Percentiles rank a stretch among this genome's conserved stretches.
phyloP scores from a whole-genome alignment of 2,329 filamentous ascomycete species.

The Phyllosticta citribraziliensis region DNA sequence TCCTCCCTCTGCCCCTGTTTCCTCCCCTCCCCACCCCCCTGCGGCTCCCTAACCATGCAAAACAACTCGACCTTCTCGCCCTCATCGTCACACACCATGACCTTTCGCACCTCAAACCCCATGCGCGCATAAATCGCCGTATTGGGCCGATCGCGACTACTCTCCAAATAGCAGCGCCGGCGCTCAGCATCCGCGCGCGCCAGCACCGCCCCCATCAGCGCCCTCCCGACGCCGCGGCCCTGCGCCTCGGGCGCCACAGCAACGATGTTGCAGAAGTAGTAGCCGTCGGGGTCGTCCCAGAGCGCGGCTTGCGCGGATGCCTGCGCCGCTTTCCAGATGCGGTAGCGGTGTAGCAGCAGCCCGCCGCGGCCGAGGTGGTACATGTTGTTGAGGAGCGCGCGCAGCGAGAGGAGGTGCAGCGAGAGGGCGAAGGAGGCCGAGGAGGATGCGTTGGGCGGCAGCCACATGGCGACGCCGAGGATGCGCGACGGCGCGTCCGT shows the following conservation, averaged over 20 bases:
- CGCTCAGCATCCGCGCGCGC: slow-evolving; percentile 54
- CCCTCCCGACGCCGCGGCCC: slow-evolving; percentile 55
- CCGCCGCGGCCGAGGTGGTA: slow-evolving; percentile 56
- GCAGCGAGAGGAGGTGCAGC: slow-evolving; percentile 55
- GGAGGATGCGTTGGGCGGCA: slow-evolving; percentile 44
- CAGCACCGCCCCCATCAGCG: slow-evolving; percentile 55
- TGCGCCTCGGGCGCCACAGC: slow-evolving; percentile 57
- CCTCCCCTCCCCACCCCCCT: neutral
- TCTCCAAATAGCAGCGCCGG: slow-evolving; percentile 60
- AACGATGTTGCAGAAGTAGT: slow-evolving; percentile 70
- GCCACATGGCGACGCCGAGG: slow-evolving; percentile 65
- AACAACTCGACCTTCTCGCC: slow-evolving; percentile 40
- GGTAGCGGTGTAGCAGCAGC: slow-evolving; percentile 57
- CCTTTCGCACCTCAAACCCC: slow-evolving; percentile 55
- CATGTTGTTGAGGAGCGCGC: slow-evolving; percentile 58
- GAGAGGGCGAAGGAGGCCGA: slow-evolving; percentile 52
- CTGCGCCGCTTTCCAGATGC: slow-evolving; percentile 62
- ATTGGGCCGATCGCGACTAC: slow-evolving; percentile 57
- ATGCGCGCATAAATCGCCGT: slow-evolving; percentile 60
- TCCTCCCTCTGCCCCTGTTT: neutral
- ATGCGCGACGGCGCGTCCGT: slow-evolving; percentile 39
- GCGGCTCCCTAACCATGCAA: slow-evolving; percentile 36
- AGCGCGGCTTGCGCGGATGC: slow-evolving; percentile 49
- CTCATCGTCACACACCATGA: slow-evolving; percentile 58
- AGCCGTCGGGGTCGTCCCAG: slow-evolving; percentile 57